These are phyloP conservation scores for Leishmania martiniquensis DNA, from an alignment of 208 protist species.

Conservation along the genomic window DNA sequence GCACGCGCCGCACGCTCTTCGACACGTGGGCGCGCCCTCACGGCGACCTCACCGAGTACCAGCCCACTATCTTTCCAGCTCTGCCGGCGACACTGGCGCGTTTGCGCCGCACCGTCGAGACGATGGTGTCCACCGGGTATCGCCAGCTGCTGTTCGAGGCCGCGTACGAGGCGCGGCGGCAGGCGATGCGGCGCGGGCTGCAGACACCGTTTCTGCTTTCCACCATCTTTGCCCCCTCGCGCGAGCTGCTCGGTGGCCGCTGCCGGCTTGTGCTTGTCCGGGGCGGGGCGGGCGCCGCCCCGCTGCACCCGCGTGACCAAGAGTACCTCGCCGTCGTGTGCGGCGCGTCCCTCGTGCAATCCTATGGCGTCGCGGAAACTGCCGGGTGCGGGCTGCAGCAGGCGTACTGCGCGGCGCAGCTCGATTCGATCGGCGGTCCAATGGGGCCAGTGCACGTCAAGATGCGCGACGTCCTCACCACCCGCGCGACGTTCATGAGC, in stretches of 20 bases:
- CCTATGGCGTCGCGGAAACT: conserved; percentile 56
- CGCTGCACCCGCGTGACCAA: conserved; percentile 52
- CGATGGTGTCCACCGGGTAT: conserved; percentile 43
- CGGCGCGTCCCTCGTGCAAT: conserved; percentile 54
- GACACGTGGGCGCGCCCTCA: conserved; percentile 46
- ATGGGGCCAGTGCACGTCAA: conserved; percentile 80
- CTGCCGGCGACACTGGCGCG: conserved; percentile 68
- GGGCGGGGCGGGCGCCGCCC: conserved; percentile 22
- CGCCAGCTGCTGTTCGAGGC: conserved; percentile 64
- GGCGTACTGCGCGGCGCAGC: conserved; percentile 26
- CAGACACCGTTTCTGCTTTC: conserved; percentile 81
- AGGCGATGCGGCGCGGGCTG: conserved; percentile 54
- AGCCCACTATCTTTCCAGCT: conserved; percentile 63
- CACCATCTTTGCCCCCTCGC: conserved; percentile 77
- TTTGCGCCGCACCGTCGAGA: conserved; percentile 52
- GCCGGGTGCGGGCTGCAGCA: conserved; percentile 48
- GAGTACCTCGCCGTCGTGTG: conserved; percentile 80
- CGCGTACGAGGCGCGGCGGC: conserved; percentile 54
- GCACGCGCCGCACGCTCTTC: conserved; percentile 55
- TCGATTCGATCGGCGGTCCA: conserved; percentile 49
- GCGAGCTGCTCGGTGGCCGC: conserved; percentile 72
- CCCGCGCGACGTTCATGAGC: conserved; percentile 8
- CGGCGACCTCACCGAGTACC: conserved; percentile 78
- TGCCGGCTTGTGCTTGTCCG: conserved; percentile 52
- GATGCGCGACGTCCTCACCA: conserved; percentile 66